These are phyloP conservation scores for Oehlia diaphana DNA, from an alignment of 192 early-diverging fungal species.

Conservation along the genomic window DNA sequence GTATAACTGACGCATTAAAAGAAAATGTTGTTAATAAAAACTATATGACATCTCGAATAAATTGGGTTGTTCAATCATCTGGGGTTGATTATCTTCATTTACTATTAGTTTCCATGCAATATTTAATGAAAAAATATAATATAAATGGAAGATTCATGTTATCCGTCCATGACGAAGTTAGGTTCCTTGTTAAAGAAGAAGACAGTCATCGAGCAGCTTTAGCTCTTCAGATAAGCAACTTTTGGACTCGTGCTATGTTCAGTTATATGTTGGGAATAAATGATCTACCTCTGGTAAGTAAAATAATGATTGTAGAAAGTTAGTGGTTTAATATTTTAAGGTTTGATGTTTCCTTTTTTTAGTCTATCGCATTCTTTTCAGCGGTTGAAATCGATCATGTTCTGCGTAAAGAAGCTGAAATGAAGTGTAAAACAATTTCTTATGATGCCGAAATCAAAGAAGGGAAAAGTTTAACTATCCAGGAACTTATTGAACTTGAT, in stretches of 20 bases:
- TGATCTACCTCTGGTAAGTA: slow-evolving; percentile 76
- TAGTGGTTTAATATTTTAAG: background rate
- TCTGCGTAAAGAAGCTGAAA: slow-evolving; percentile 87
- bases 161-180: slow-evolving; percentile 92
- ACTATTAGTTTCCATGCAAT: slow-evolving; percentile 82
- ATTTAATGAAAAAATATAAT: slow-evolving; percentile 72
- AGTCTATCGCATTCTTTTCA: slow-evolving; percentile 93
- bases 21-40: slow-evolving; percentile 53
- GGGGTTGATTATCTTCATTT: slow-evolving; percentile 97
- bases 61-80: slow-evolving; percentile 98
- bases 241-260: slow-evolving; percentile 92
- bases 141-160: slow-evolving; percentile 86
- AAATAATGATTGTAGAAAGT: background rate
- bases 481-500: slow-evolving; percentile 40
- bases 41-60: slow-evolving; percentile 86
- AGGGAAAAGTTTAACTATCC: slow-evolving; percentile 51
- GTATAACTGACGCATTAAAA: slow-evolving; percentile 84
- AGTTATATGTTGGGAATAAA: slow-evolving; percentile 80
- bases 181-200: slow-evolving; percentile 81
- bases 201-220: slow-evolving; percentile 72
- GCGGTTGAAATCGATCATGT: slow-evolving; percentile 90
- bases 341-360: background rate
- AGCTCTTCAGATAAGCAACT: slow-evolving; percentile 87
- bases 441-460: slow-evolving; percentile 58
- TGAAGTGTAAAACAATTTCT: slow-evolving; percentile 86